Base-by-base conservation (phyloP, 2,329 filamentous ascomycete genomes). In the Colletotrichum liaoningense region DNA sequence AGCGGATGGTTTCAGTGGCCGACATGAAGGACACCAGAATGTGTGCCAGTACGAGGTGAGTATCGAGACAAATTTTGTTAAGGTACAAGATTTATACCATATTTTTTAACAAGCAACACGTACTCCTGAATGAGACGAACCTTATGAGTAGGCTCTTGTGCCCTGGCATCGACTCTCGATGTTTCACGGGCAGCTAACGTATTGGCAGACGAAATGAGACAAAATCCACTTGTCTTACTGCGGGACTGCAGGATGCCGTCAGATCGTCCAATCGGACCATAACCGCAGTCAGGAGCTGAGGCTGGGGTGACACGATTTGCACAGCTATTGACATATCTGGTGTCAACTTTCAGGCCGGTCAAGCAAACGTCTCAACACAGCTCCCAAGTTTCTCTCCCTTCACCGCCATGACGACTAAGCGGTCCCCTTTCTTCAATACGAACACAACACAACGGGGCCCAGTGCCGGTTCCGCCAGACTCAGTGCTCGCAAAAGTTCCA, bases 401-500 rank as follows among this genome's bases (percentile, higher is more conserved):
- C 42, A 49, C 42, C 42, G 42, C 42, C 3, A 19, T 19, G 38
- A 46, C 42, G 3, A 9, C 1, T 49, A 19, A 2, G 42, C 42
- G 1, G 9, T 59, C 7, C 16, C 6, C 19, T 11, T 33, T 19
- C 19, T 6, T 30, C 19, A 0, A 19, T 38, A 12, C 5, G 5
- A 33, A 19, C 12, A 12, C 6, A 4, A 12, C 2, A 19, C 6
- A 33, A 33, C 30, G 30, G 12, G 19, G 6, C 0, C 12, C 33
- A 22, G 22, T 22, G 22, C 22, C 33, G 11, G 42, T 26, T 11
- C 4, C 62, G 5, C 5, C 11, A 22, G 19, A 63, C 33, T 67
- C 55, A 79, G 60, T 80, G 77, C 65, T 80, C 79, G 12, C 78
- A 79, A 49, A 80, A 79, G 9, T 63, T 76, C 62, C 74, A 79